Percentiles rank a stretch among this genome's conserved stretches.
These are phyloP conservation scores for Nematocida minor DNA, from an alignment of 371 early-diverging fungal genomes.

Conservation along the genomic window DNA sequence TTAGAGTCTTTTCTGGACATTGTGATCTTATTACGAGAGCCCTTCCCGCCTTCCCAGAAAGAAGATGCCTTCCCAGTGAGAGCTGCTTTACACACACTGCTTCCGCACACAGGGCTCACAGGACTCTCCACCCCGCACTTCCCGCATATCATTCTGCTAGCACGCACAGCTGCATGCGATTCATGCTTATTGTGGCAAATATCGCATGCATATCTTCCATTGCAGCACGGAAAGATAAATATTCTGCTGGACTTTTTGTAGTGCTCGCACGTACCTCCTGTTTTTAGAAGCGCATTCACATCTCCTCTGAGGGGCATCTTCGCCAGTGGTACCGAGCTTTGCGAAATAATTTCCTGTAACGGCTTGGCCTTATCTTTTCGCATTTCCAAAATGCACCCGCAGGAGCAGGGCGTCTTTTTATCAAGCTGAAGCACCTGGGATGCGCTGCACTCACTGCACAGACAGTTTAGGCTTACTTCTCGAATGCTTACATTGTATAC, in stretches of 20 bases:
- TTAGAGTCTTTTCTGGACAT: conserved; percentile 75
- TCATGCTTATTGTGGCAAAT: conserved; percentile 76
- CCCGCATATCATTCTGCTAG: conserved; percentile 81
- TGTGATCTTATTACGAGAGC: conserved; percentile 71
- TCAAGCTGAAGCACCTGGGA: neutral
- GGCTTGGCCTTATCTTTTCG: conserved; percentile 67
- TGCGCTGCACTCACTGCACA: conserved; percentile 43
- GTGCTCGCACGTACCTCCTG: conserved; percentile 78
- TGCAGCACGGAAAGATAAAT: conserved; percentile 91
- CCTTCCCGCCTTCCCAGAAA: conserved; percentile 93
- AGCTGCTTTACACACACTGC: conserved; percentile 67
- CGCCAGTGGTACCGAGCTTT: conserved; percentile 65
- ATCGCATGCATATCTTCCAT: conserved; percentile 77
- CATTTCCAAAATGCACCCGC: conserved; percentile 69
- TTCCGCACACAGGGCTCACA: conserved; percentile 67
- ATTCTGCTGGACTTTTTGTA: conserved; percentile 81
- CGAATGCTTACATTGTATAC: conserved; percentile 2
- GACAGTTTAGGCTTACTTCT: neutral
- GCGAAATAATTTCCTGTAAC: neutral
- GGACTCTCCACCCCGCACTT: conserved; percentile 77
- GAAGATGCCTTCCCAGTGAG: conserved; percentile 66
- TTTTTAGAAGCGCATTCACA: conserved; percentile 53
- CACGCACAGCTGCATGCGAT: conserved; percentile 67
- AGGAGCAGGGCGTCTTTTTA: conserved; percentile 62
- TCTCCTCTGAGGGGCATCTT: conserved; percentile 63